Percentiles rank a stretch among this genome's conserved stretches.
phyloP scores from a whole-genome alignment of 1,139 yeast genomes.

The Lodderomyces elongisporus region DNA sequence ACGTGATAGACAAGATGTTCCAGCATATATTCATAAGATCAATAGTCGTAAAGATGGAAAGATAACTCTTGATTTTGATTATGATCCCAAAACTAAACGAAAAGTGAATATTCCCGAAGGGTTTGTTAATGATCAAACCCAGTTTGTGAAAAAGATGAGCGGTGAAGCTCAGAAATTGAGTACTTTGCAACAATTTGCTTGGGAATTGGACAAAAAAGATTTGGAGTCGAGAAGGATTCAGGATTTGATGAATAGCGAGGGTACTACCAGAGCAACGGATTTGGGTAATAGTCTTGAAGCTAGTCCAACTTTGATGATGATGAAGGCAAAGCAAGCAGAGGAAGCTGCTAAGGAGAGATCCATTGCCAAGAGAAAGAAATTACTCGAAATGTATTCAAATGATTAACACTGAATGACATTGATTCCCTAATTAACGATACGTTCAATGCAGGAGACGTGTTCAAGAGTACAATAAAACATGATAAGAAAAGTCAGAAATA shows the following conservation, averaged over 20 bases:
- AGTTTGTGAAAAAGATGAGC: conserved; percentile 48
- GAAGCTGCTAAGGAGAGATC: conserved; percentile 22
- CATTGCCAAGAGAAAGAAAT: conserved; percentile 14
- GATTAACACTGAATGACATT: too few species aligned
- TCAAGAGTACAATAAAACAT: background rate
- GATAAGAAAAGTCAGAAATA: background rate
- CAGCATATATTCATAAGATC: conserved; percentile 32
- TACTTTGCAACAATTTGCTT: conserved; percentile 48
- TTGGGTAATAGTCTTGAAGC: conserved; percentile 46
- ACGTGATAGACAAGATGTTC: conserved; percentile 51
- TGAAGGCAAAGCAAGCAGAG: conserved; percentile 38
- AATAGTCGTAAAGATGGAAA: conserved; percentile 11
- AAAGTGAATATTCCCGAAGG: conserved; percentile 45
- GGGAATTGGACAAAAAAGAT: conserved; percentile 34
- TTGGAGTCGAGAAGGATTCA: conserved; percentile 13
- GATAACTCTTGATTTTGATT: conserved; percentile 23
- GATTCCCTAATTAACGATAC: too few species aligned
- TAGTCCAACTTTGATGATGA: conserved; percentile 54
- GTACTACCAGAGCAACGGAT: conserved; percentile 21
- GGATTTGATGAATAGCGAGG: conserved; percentile 1
- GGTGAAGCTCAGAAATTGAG: conserved; percentile 51
- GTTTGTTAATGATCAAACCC: conserved; percentile 43
- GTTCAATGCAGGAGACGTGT: too few species aligned
- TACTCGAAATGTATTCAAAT: conserved; percentile 17
- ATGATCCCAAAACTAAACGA: conserved; percentile 56